Evolutionary conservation across 805 yeast genomes (phyloP).

Genomic region (Wickerhamomyces alni): DNA sequence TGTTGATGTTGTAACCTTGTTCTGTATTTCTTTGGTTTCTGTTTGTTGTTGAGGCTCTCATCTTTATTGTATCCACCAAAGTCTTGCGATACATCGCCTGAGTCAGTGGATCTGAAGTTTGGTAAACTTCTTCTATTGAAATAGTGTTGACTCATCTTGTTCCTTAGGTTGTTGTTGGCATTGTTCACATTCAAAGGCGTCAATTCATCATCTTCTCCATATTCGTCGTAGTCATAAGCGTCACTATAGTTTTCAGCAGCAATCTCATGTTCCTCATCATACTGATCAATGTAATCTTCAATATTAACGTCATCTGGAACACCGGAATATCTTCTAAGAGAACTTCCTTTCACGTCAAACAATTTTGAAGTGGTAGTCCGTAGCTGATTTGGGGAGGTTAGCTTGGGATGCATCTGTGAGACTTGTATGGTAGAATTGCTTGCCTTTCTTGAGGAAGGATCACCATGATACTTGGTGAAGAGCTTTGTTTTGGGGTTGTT

Average conservation of each 20-base stretch:
- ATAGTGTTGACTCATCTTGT: conserved; percentile 12
- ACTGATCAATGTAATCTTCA: conserved; percentile 37
- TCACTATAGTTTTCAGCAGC: conserved; percentile 27
- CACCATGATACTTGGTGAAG: conserved; percentile 19
- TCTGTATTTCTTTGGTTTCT: conserved; percentile 15
- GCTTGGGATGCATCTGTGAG: not conserved
- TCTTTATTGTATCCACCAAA: conserved; percentile 7
- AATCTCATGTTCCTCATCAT: conserved; percentile 33
- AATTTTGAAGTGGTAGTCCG: conserved; percentile 68
- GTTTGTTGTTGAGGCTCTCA: conserved; percentile 11
- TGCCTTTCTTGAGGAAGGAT: conserved; percentile 9
- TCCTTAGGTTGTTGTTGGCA: conserved; percentile 18
- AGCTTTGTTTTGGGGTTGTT: not conserved
- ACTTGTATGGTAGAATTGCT: conserved; percentile 5
- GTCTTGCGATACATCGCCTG: conserved; percentile 8
- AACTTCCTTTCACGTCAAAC: conserved; percentile 68
- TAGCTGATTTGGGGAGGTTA: conserved; percentile 27
- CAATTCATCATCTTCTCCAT: conserved; percentile 22
- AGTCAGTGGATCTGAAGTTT: conserved; percentile 15
- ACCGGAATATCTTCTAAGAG: conserved; percentile 67
- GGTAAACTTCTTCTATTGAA: conserved; percentile 23
- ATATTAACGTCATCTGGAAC: conserved; percentile 52
- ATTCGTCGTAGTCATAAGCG: conserved; percentile 19
- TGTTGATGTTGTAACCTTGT: conserved; percentile 16
- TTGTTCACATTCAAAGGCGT: conserved; percentile 20